phyloP scores from a whole-genome alignment of 2,329 filamentous ascomycete species.

The Arthroderma sp. region DNA sequence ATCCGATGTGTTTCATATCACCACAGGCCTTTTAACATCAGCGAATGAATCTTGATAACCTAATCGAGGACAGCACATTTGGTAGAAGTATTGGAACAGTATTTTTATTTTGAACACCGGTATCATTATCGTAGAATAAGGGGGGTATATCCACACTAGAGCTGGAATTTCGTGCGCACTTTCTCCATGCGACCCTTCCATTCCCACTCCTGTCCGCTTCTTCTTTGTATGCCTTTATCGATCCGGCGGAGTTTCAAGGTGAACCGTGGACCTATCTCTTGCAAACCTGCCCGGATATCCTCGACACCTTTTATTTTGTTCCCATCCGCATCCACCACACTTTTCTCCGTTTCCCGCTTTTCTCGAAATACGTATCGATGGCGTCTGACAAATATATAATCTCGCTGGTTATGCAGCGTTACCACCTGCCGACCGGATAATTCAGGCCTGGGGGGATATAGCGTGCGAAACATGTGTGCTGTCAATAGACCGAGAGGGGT shows the following conservation, averaged over 20 bases:
- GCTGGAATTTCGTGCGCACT: constrained; percentile 79
- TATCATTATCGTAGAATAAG: background rate
- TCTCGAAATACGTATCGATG: constrained; percentile 91
- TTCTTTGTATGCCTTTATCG: constrained; percentile 73
- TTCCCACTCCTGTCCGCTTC: constrained; percentile 75
- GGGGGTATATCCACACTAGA: constrained; percentile 36
- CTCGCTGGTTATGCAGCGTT: constrained; percentile 85
- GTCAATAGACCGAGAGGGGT: constrained; percentile 82
- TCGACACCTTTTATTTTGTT: constrained; percentile 75
- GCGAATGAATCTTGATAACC: too few species aligned
- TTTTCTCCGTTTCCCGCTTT: constrained; percentile 75
- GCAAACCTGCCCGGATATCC: constrained; percentile 70
- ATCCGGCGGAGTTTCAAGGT: constrained; percentile 81
- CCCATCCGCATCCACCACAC: constrained; percentile 67
- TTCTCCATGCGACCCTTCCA: constrained; percentile 97
- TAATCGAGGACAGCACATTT: too few species aligned
- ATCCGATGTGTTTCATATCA: too few species aligned
- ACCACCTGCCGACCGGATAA: constrained; percentile 78
- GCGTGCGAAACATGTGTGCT: constrained; percentile 65
- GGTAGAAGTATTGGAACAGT: too few species aligned
- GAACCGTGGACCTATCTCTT: constrained; percentile 75
- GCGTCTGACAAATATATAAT: constrained; percentile 85
- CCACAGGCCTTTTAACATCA: too few species aligned
- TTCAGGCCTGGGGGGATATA: constrained; percentile 73
- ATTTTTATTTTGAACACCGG: background rate